Evolutionary conservation across 2,329 filamentous ascomycete species (phyloP), one percentile per base, ranked within the genome.

Genomic region (Neophaeococcomyces mojaviensis): DNA sequence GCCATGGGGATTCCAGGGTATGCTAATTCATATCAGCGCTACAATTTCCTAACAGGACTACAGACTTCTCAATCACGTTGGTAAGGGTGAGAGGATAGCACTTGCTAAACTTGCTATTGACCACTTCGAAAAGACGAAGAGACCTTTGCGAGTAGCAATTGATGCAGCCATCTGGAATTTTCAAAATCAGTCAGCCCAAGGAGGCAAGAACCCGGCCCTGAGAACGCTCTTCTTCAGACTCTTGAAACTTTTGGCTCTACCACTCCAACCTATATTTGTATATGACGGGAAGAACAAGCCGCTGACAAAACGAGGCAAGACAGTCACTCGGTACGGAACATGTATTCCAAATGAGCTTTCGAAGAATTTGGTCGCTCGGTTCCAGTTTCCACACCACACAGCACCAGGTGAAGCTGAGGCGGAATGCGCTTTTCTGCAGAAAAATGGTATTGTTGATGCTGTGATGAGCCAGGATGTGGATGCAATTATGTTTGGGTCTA

Each of bases 81-180:
- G 89, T 33, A 70, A 81, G 7, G 88, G 88, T 45, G 75, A 84
- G 59, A 79, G 89, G 49, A 73, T 94, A 45, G 84, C 92, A 15
- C 74, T 98, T 8, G 80, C 86, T 28, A 94, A 87, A 60, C 76
- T 97, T 41, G 84, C 89, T 24, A 74, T 88, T 37, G 79, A 88
- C 39, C 83, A 86, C 55, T 78, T 94, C 53, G 79, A 88, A 58
- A 66, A 74, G 44, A 80, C 79, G 9, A 76, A 77, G 19, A 77
- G 82, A 1, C 89, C 89, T 0, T 71, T 97, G 33, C 83, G 89
- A 33, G 74, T 98, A 38, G 92, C 92, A 32, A 85, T 98, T 53
- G 92, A 98, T 62, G 85, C 94, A 56, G 88, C 88, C 2, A 97
- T 98, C 61, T 98, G 92, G 92, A 84, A 95, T 36, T 97, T 95